Base-by-base conservation (phyloP, 2,329 filamentous ascomycete species). In the Sarocladiaceae sp. region DNA sequence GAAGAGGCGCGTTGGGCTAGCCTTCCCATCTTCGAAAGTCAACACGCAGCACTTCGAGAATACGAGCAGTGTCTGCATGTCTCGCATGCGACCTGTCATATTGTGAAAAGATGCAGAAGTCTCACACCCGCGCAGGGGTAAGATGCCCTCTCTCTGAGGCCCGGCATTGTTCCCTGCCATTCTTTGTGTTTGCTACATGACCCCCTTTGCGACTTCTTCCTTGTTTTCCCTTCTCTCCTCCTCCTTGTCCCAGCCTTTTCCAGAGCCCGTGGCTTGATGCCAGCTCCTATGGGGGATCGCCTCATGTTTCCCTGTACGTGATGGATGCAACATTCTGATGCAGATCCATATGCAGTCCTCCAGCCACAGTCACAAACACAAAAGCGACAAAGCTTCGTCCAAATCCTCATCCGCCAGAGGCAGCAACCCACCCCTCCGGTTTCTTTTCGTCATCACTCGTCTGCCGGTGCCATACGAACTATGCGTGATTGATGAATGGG, bases 71-170 rank as follows among this genome's bases (percentile, higher is more conserved):
- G n/a, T 16, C 23, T 41, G 23, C 23, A 41, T 3, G 34, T 26
- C 23, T 41, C 29, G 37, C 37, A 41, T 41, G 29, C 37, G 37
- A 41, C 37, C 19, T 18, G 24, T 41, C 37, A 41, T 15, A 41
- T 41, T 26, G 6, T 29, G 37, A 41, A n/a, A 19, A 41, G 12
- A 41, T 41, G 37, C 37, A 41, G 37, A 41, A 41, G 37, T 16
- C 34, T 23, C 6, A 39, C 19, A 13, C 37, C 23, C 37, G 37
- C 19, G 37, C 37, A 41, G 37, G 37, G 37, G 37, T 41, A 41
- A 41, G 34, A 21, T 19, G 15, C 6, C 21, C 34, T 39, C 12
- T 9, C n/a, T n/a, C n/a, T n/a, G n/a, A n/a, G n/a, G n/a, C n/a
- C n/a, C n/a, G n/a, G n/a, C n/a, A n/a, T n/a, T n/a, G n/a, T n/a